A percentile compares a stretch with the other conserved stretches of the same genome.
These are phyloP conservation scores for Coprinopsis marcescibilis DNA, from an alignment of 768 basidiomycete genomes.

Conservation along the genomic window DNA sequence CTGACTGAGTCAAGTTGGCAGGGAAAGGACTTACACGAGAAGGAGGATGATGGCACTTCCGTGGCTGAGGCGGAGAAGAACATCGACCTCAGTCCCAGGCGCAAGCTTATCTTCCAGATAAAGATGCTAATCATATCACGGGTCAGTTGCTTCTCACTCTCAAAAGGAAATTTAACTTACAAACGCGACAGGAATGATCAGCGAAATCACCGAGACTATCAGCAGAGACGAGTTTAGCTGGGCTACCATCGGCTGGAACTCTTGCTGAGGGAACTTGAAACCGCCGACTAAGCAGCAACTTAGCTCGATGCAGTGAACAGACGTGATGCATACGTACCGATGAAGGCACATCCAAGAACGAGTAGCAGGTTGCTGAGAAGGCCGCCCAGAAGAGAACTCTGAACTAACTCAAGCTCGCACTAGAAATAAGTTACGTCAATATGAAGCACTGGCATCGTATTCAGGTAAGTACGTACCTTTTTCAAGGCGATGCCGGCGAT, in stretches of 20 bases:
- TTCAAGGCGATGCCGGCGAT: constrained; percentile 41
- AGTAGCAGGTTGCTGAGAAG: constrained; percentile 71
- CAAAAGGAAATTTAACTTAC: constrained; percentile 20
- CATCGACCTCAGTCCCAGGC: constrained; percentile 31
- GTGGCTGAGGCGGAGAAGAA: constrained; percentile 41
- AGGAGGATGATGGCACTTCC: constrained; percentile 43
- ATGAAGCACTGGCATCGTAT: no score
- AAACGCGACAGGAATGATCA: constrained; percentile 63
- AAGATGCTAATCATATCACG: constrained; percentile 22
- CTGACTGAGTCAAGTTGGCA: background rate
- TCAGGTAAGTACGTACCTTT: constrained; percentile 24
- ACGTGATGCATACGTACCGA: constrained; percentile 65
- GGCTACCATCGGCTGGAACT: constrained; percentile 49
- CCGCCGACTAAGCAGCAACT: constrained; percentile 33
- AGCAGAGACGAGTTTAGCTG: constrained; percentile 64
- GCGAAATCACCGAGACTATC: constrained; percentile 64
- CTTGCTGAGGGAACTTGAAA: constrained; percentile 44
- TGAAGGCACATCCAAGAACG: constrained; percentile 76
- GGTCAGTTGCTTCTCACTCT: constrained; percentile 14
- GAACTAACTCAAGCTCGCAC: constrained; percentile 52
- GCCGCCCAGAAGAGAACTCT: constrained; percentile 46
- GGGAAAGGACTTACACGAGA: constrained; percentile 28
- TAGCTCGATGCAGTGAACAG: background rate
- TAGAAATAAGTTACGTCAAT: constrained; percentile 19
- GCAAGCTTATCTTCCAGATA: constrained; percentile 30